A percentile compares a stretch with the other conserved stretches of the same genome.
Conservation (phyloP, 306 rosid genomes). For the Cajanus cajan region DNA sequence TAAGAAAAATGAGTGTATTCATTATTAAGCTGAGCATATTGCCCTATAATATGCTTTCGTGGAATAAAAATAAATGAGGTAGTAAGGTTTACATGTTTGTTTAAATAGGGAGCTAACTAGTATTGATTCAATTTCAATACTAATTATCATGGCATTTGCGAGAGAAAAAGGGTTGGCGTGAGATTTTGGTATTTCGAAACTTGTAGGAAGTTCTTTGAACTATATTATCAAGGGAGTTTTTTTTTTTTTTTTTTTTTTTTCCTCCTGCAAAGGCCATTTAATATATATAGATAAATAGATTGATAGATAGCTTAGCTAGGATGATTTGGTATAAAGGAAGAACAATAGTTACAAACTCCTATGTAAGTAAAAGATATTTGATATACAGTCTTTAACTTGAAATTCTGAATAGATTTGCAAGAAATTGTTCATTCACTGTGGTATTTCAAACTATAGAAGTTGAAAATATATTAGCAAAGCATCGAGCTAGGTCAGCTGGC, state of each 20-base stretch:
- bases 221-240: slow-evolving; percentile 6
- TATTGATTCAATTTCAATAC: slow-evolving; percentile 16
- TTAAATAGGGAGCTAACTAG: slow-evolving; percentile 6
- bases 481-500: slow-evolving; percentile 3
- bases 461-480: slow-evolving; percentile 7
- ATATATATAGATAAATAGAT: not conserved
- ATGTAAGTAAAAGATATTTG: slow-evolving; percentile 4
- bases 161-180: slow-evolving; percentile 4
- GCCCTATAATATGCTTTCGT: not conserved
- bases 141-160: not conserved
- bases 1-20: not conserved
- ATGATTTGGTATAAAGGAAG: not conserved
- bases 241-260: not conserved
- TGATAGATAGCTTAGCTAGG: not conserved
- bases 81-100: not conserved
- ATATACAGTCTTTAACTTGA: not conserved
- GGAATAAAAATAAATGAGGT: not conserved
- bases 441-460: not conserved
- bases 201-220: not conserved
- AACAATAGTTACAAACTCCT: not conserved
- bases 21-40: not conserved
- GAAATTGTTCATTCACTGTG: slow-evolving; percentile 17
- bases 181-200: not conserved
- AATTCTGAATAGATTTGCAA: slow-evolving; percentile 14
- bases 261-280: slow-evolving; percentile 11